Evolutionary conservation across 768 basidiomycete genomes (phyloP), one percentile per base, ranked within the genome.

Genomic region (Rhizopogon roseolus): DNA sequence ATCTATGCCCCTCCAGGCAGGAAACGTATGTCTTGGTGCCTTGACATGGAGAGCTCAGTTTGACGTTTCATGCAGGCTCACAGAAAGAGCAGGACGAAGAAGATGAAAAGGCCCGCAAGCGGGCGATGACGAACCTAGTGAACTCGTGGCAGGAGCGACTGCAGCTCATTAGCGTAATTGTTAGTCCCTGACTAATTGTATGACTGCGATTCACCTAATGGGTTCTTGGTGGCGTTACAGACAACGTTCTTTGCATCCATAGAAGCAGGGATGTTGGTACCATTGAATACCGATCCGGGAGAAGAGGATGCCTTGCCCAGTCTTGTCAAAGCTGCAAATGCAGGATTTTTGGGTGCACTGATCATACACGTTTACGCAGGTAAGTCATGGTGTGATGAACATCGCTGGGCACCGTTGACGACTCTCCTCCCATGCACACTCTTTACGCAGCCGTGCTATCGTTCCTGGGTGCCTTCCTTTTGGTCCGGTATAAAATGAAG

Each of bases 171-270:
- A 78, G 74, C 39, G 74, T 85, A 34, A 81, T 83, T 49, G 82
- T 81, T 43, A 60, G 80, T 69, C 27, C 28, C 16, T 52, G n/a
- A 0, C 13, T 17, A 10, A 36, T 5, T 9, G 16, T 9, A 9
- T 25, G 46, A 16, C 9, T 16, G 8, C 3, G 13, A 36, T 36
- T 25, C 8, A 22, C 6, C 22, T 48, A 8, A 48, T 36, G 34
- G 22, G n/a, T 28, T 3, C n/a, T 19, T 2, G 16, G 4, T 36
- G 9, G 36, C 5, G 16, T 49, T 14, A 6, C 54, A 84, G 82
- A 81, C 82, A 0, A 84, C 82, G 0, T 84, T 84, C 64, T 84
- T 84, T 52, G 83, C 82, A 1, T 76, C 81, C 0, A 78, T 74
- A 17, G 82, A 84, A 62, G 77, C 80, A 0, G 77, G 76, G 22